Conservation (phyloP, 805 yeast species). For the Barnettozyma sp. region DNA sequence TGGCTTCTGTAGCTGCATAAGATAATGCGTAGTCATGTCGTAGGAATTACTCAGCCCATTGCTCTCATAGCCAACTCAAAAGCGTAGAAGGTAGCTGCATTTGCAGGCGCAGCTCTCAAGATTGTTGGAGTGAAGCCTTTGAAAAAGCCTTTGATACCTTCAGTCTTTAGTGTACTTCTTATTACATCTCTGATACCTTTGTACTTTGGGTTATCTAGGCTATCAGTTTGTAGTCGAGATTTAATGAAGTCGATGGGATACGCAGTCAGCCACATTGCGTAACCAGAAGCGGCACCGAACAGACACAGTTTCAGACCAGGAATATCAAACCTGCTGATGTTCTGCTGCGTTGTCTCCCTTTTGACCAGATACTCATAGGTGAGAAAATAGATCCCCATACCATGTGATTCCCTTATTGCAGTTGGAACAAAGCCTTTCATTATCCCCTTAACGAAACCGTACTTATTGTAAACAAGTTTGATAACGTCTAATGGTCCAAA, state of each 20-base stretch:
- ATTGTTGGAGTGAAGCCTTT: constrained; percentile 91
- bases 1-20: too few species aligned
- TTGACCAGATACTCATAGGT: constrained; percentile 86
- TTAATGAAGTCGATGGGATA: constrained; percentile 92
- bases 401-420: constrained; percentile 74
- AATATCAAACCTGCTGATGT: constrained; percentile 56
- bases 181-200: constrained; percentile 54
- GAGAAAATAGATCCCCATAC: constrained; percentile 82
- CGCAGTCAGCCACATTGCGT: constrained; percentile 73
- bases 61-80: constrained; percentile 83
- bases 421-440: constrained; percentile 84
- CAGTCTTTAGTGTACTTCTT: constrained; percentile 41
- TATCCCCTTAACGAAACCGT: constrained; percentile 51
- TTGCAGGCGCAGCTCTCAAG: constrained; percentile 95
- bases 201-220: constrained; percentile 51
- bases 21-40: too few species aligned
- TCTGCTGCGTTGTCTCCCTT: constrained; percentile 44
- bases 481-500: constrained; percentile 72
- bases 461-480: constrained; percentile 43
- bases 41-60: constrained; percentile 15
- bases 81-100: constrained; percentile 93
- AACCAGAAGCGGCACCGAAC: constrained; percentile 89
- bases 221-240: constrained; percentile 79
- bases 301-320: constrained; percentile 83
- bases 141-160: constrained; percentile 74